Evolutionary conservation across 306 rosid genomes (phyloP), one percentile per base, ranked within the genome.

Genomic region (Rosa persica): DNA sequence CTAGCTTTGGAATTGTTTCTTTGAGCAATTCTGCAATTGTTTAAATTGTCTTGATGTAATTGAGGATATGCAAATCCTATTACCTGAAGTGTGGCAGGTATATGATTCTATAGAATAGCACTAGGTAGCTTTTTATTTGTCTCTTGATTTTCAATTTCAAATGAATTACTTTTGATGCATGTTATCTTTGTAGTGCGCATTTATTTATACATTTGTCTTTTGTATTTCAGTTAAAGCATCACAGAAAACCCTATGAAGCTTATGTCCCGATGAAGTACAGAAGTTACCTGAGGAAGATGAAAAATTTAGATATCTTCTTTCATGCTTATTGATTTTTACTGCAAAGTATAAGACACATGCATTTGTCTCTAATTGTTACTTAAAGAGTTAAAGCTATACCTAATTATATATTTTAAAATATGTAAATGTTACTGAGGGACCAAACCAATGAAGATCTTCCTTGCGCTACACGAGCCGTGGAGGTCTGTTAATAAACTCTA

Each of bases 221-320:
- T 78, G 38, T 73, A 61, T 75, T 65, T 64, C 94, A 95, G 99
- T 85, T 95, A 79, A 93, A 95, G 91, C 88, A 90, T 73, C 76
- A 78, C 88, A 90, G 89, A 78, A 91, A 86, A 51, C 87, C 90
- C 70, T 95, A 95, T 62, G 97, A 93, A 88, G 82, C 93, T 83
- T 93, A 95, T 72, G 96, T 95, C 30, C 97, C 98, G 34, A 91
- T 93, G 98, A 72, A 85, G 83, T 95, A 95, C 87, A 86, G 77
- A 82, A 87, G 80, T 89, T 95, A 95, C 90, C 73, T 93, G 86
- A 87, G 79, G 96, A 88, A 79, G 76, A 91, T 95, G 99, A 93
- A 91, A 90, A 95, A 89, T 98, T 95, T 73, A 86, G 93, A 85
- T 85, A 83, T 81, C 85, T 72, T 25, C 81, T 25, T 76, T 71